phyloP scores from a whole-genome alignment of 2,329 filamentous ascomycete genomes.

The Fonsecaea multimorphosa region DNA sequence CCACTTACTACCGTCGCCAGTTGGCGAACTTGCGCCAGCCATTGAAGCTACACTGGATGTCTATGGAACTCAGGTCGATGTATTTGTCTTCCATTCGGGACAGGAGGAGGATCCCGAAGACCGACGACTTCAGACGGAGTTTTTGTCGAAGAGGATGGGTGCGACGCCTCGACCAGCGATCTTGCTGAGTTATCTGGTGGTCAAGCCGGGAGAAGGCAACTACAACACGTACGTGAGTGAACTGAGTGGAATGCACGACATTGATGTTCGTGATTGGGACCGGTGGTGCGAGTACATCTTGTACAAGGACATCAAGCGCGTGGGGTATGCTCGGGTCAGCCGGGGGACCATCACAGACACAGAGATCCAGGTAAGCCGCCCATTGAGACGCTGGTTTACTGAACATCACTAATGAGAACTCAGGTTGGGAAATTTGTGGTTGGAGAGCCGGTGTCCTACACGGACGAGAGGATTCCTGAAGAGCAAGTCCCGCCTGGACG shows the following conservation, averaged over 20 bases:
- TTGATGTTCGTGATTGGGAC: conserved; percentile 92
- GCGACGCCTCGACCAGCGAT: conserved; percentile 79
- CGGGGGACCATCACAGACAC: conserved; percentile 94
- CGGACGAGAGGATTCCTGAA: conserved; percentile 71
- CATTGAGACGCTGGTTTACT: background rate
- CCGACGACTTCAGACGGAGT: conserved; percentile 81
- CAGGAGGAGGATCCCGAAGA: conserved; percentile 97
- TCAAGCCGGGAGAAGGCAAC: conserved; percentile 86
- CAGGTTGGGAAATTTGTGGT: conserved; percentile 89
- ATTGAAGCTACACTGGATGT: conserved; percentile 96
- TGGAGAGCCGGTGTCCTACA: conserved; percentile 69
- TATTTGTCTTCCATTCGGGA: conserved; percentile 98
- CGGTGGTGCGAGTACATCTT: conserved; percentile 99
- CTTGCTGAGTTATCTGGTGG: conserved; percentile 89
- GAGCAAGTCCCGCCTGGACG: conserved; percentile 75
- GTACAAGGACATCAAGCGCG: conserved; percentile 84
- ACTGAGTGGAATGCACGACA: conserved; percentile 89
- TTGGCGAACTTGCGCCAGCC: conserved; percentile 91
- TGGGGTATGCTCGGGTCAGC: conserved; percentile 88
- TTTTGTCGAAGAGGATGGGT: conserved; percentile 87
- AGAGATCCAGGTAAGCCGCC: conserved; percentile 77
- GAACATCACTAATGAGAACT: conserved; percentile 32
- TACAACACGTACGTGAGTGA: conserved; percentile 95
- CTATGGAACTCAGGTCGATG: conserved; percentile 86
- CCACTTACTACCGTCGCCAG: conserved; percentile 89